Evolutionary conservation across 306 rosid genomes (phyloP), one percentile per base, ranked within the genome.

Genomic region (Vigna trinervia): DNA sequence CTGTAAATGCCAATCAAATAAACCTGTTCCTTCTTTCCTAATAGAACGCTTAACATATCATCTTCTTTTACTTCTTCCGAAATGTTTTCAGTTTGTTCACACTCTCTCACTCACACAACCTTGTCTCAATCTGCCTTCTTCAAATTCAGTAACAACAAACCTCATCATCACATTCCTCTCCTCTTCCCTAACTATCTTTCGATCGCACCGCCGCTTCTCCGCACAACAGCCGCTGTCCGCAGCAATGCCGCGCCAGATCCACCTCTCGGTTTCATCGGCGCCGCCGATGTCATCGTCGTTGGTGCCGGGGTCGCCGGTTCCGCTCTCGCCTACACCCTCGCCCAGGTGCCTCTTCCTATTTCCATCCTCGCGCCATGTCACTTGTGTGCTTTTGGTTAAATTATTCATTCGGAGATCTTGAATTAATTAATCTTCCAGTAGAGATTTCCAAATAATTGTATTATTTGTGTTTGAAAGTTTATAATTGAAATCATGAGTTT

Each of bases 221-320:
- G 4, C 41, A 32, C 69, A 17, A 10, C 69, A 63, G 4, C 19
- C 50, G 3, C 69, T 62, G 13, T 38, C 23, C 30, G 69, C 19
- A 15, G 50, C 50, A n/a, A 63, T 38, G 50, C 50, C 26, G 19
- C 68, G 6, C 11, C 8, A 9, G 15, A 36, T 63, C 30, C 48
- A 7, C 50, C 28, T 17, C 50, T n/a, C 30, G 5, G 30, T 4
- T 36, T 9, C 9, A 8, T 30, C 50, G 30, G 12, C 43, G 12
- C 15, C 4, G 69, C 69, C 50, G 69, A 63, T 12, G 28, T 63
- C 50, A 63, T 63, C 9, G 12, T 63, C 69, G 69, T 38, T 8
- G 69, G 69, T 4, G 69, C 69, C 30, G 69, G 69, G 30, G 69
- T 63, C 30, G 50, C 30, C 9, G 69, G 69, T n/a, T 63, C 69